Base-by-base conservation (phyloP, 495 filamentous ascomycete genomes). In the Penicillium macrosclerotiorum region DNA sequence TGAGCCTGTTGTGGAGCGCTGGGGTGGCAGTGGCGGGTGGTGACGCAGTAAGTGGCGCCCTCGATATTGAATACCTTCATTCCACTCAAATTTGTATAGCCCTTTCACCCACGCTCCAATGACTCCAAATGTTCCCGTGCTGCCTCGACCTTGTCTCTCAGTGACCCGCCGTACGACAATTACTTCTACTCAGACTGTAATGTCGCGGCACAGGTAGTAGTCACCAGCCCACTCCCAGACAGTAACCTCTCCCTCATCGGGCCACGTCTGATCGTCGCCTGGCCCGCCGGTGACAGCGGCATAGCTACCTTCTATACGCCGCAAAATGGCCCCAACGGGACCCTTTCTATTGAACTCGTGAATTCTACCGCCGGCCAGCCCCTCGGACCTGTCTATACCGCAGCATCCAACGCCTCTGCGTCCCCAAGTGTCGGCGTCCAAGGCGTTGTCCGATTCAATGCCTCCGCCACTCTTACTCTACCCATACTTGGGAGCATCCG, bases 271-370 rank as follows among this genome's bases (percentile, higher is more conserved):
- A 63, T 85, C 9, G 59, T 84, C 31, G 82, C 82, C 8, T 85
- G 82, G 82, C 80, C 82, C 7, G 78, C 81, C 8, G 82, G 82
- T 8, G 78, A 85, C 54, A 83, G 80, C 42, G 82, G 82, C 22
- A 66, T 74, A 22, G 69, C 69, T 5, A 55, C 73, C 3, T 82
- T 70, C 55, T 84, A 84, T 42, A 62, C 62, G 17, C 74, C 81
- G 2, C 51, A 69, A 25, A 78, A 74, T 50, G 75, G 75, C 18
- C 49, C 65, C 19, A 78, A 81, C 41, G 76, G 78, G n/a, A 69
- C 71, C 2, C 65, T 85, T 5, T 64, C 64, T 8, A 73, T 84
- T 36, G 52, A 64, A 30, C 57, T 85, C 17, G 59, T 72, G 32
- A 78, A 79, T 33, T 71, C 63, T 0, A 71, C 74, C 2, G 26